Percentiles rank a stretch among this genome's conserved stretches.
Conservation (phyloP, 768 basidiomycete genomes). For the Boletus pseudopeckii region DNA sequence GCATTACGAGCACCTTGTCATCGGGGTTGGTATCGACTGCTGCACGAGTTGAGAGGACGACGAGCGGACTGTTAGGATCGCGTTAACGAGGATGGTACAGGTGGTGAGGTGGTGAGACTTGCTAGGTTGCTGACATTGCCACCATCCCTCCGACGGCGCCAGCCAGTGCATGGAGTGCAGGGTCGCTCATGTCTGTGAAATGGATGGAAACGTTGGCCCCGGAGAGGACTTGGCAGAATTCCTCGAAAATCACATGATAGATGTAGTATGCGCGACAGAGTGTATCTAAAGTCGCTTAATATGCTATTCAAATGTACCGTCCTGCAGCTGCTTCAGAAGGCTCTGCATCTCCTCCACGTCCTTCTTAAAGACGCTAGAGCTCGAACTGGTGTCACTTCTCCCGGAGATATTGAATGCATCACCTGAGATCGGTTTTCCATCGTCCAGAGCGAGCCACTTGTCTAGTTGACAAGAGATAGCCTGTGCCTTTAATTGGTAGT, state of each 20-base stretch:
- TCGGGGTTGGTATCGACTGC: slow-evolving; percentile 85
- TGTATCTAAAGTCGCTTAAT: not conserved
- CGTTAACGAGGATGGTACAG: not conserved
- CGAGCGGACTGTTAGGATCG: slow-evolving; percentile 63
- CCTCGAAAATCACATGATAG: slow-evolving; percentile 15
- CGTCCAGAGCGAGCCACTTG: slow-evolving; percentile 73
- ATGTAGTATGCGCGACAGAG: not conserved
- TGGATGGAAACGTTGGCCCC: not conserved
- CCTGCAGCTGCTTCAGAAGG: slow-evolving; percentile 47
- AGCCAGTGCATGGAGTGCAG: slow-evolving; percentile 79
- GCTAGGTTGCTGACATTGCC: slow-evolving; percentile 92
- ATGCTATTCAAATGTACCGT: slow-evolving; percentile 20
- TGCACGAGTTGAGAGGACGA: slow-evolving; percentile 89
- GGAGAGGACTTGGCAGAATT: not conserved
- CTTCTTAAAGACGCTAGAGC: slow-evolving; percentile 58
- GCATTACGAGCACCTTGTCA: slow-evolving; percentile 53
- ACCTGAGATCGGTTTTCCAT: slow-evolving; percentile 53
- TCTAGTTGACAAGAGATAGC: slow-evolving; percentile 72
- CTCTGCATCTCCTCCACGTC: slow-evolving; percentile 73
- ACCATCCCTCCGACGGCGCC: slow-evolving; percentile 88
- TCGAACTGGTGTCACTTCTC: slow-evolving; percentile 40
- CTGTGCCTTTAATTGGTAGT: slow-evolving; percentile 82
- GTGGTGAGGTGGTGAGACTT: slow-evolving; percentile 26
- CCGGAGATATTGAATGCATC: slow-evolving; percentile 51
- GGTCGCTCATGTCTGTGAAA: slow-evolving; percentile 57